Conservation (phyloP, 2,329 filamentous ascomycete species). For the Xylaria arbuscula region DNA sequence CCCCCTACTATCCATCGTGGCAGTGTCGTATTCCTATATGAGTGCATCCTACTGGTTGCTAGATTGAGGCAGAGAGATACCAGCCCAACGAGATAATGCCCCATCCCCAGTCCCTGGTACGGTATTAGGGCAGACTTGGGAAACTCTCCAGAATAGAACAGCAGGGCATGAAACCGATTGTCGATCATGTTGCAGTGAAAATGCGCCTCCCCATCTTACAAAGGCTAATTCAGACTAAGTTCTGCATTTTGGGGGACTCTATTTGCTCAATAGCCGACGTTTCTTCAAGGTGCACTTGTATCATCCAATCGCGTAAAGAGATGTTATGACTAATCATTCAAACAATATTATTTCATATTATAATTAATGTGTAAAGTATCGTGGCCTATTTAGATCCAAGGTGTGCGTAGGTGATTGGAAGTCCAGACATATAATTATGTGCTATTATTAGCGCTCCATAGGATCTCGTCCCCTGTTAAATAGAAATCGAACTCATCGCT, state of each 20-base stretch:
- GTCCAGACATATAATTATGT: not conserved
- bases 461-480: not conserved
- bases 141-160: not conserved
- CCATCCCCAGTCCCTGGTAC: not conserved
- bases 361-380: not conserved
- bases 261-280: no score
- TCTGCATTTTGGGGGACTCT: no score
- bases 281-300: no score
- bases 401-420: no score
- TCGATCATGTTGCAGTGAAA: not conserved
- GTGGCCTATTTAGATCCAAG: not conserved
- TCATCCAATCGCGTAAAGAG: no score
- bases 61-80: not conserved
- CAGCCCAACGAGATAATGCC: not conserved
- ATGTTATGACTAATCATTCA: not conserved
- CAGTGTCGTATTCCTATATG: not conserved
- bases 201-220: not conserved
- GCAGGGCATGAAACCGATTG: not conserved
- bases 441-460: not conserved
- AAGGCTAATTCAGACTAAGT: not conserved
- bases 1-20: not conserved
- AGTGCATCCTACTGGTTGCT: not conserved
- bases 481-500: not conserved
- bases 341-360: not conserved
- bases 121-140: not conserved